These are phyloP conservation scores for Cymbopogon citratus DNA, from an alignment of 176 grass and related monocot species.

Conservation along the genomic window DNA sequence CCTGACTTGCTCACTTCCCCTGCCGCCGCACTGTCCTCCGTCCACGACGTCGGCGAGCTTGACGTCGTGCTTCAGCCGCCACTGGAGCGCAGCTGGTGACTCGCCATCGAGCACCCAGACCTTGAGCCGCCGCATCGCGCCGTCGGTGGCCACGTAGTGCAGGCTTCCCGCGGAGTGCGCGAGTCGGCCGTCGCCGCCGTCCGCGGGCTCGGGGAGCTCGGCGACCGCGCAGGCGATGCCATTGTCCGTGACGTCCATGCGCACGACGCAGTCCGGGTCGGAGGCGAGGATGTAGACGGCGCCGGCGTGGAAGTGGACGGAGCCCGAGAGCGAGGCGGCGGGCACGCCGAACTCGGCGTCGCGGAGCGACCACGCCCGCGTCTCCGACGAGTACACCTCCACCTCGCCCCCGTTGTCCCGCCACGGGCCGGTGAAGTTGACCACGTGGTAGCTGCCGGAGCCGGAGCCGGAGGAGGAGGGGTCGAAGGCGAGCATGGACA, in stretches of 20 bases:
- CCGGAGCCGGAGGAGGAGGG: not conserved
- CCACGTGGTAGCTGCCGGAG: conserved; percentile 38
- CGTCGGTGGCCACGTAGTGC: conserved; percentile 36
- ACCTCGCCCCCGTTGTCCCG: conserved; percentile 24
- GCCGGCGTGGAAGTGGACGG: conserved; percentile 43
- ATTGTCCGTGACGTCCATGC: conserved; percentile 15
- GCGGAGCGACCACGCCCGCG: conserved; percentile 22
- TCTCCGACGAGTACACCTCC: conserved; percentile 60
- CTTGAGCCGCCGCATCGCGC: conserved; percentile 1
- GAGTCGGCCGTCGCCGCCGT: conserved; percentile 3
- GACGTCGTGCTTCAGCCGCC: conserved; percentile 42
- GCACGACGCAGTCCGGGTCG: conserved; percentile 33
- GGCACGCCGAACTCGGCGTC: conserved; percentile 33
- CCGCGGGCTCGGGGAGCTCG: conserved; percentile 32
- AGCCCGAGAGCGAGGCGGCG: conserved; percentile 23
- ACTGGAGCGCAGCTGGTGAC: not conserved
- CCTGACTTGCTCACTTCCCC: not conserved
- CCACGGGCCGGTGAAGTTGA: conserved; percentile 48
- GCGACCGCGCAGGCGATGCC: conserved; percentile 15
- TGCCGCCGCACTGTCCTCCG: not conserved
- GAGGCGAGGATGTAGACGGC: conserved; percentile 36
- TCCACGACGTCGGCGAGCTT: not conserved
- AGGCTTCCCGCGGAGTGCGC: conserved; percentile 36
- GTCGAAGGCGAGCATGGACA: conserved; percentile 58
- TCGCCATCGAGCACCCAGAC: conserved; percentile 40